A percentile compares a stretch with the other conserved stretches of the same genome.
phyloP scores from a whole-genome alignment of 1,284 basidiomycete species.

The Irpex rosettiformis region DNA sequence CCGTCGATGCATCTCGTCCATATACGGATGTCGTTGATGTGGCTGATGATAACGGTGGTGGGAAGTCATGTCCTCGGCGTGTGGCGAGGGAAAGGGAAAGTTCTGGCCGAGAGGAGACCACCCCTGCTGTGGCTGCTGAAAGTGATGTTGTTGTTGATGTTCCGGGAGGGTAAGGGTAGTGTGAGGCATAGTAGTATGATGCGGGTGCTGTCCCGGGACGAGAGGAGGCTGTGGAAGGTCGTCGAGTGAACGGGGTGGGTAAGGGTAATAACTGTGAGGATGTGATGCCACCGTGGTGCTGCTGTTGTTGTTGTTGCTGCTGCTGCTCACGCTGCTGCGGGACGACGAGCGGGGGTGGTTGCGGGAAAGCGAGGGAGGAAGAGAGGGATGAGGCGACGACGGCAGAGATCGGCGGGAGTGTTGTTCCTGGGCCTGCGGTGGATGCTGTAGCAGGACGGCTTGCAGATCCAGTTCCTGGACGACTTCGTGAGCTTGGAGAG shows the following conservation, averaged over 20 bases:
- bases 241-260: slow-evolving; percentile 34
- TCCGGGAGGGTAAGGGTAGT: slow-evolving; percentile 42
- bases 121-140: slow-evolving; percentile 9
- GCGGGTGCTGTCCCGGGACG: slow-evolving; percentile 65
- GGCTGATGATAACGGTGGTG: neutral
- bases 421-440: slow-evolving; percentile 36
- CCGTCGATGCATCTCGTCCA: slow-evolving; percentile 9
- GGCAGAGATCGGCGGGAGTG: slow-evolving; percentile 69
- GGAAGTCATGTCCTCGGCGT: slow-evolving; percentile 17
- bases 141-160: slow-evolving; percentile 21
- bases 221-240: slow-evolving; percentile 45
- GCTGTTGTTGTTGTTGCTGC: too few species aligned
- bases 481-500: slow-evolving; percentile 26
- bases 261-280: slow-evolving; percentile 46
- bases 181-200: slow-evolving; percentile 43
- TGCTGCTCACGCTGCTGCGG: slow-evolving; percentile 21
- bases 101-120: slow-evolving; percentile 45
- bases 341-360: slow-evolving; percentile 28
- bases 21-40: neutral
- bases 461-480: slow-evolving; percentile 40
- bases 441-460: slow-evolving; percentile 44
- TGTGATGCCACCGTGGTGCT: slow-evolving; percentile 27
- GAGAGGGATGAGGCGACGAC: slow-evolving; percentile 64
- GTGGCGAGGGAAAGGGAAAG: slow-evolving; percentile 38
- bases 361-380: slow-evolving; percentile 42